Conservation (phyloP, 805 yeast genomes). For the Saccharomycopsis amapae region DNA sequence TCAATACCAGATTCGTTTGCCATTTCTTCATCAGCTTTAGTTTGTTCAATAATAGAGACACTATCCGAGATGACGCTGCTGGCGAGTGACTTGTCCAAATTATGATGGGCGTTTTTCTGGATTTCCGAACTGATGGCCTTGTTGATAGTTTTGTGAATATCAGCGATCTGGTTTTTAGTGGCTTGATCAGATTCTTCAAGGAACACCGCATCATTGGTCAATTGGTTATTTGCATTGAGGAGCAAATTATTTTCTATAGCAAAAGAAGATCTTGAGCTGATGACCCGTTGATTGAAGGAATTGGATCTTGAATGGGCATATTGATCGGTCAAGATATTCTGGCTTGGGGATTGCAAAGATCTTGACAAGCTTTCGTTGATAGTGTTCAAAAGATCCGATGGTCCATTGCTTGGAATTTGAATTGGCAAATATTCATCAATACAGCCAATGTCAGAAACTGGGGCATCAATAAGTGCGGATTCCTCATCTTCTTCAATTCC, state of each 20-base stretch:
- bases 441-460: constrained; percentile 4
- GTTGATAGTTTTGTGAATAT: constrained; percentile 10
- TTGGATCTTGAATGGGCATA: constrained; percentile 18
- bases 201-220: neutral
- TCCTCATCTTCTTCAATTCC: constrained; percentile 2
- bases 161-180: constrained; percentile 1
- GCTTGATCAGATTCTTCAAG: neutral
- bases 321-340: constrained; percentile 20
- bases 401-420: neutral
- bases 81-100: neutral
- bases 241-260: neutral
- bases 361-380: constrained; percentile 18
- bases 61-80: constrained; percentile 14
- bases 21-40: constrained; percentile 13
- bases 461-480: constrained; percentile 4
- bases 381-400: constrained; percentile 10
- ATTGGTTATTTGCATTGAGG: neutral
- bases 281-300: constrained; percentile 18
- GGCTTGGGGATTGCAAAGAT: constrained; percentile 8
- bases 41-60: constrained; percentile 17
- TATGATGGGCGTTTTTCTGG: neutral
- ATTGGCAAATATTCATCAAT: constrained; percentile 15
- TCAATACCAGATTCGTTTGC: constrained; percentile 17
- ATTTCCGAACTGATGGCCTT: constrained; percentile 9
- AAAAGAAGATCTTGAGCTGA: constrained; percentile 13